These are phyloP conservation scores for Solanum gandarillasii DNA, from an alignment of 257 asterid genomes.

Conservation along the genomic window DNA sequence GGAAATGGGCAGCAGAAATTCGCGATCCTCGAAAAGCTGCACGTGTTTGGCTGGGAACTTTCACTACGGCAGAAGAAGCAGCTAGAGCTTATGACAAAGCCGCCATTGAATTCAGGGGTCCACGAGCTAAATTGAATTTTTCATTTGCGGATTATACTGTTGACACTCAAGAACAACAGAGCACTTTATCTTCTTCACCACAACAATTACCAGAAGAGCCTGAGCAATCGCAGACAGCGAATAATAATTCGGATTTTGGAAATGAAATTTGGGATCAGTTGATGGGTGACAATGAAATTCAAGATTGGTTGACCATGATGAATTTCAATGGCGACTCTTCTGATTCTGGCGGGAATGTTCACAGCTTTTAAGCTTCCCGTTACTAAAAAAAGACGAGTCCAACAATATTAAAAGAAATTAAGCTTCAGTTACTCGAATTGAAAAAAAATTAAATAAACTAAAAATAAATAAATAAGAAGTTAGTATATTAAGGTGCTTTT, in stretches of 20 bases:
- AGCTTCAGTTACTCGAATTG: not conserved
- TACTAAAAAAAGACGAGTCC: not conserved
- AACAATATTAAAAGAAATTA: not conserved
- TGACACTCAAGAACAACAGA: not conserved
- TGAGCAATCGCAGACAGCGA: not conserved
- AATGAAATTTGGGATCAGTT: not conserved
- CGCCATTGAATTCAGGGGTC: constrained; percentile 82
- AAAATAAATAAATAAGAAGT: not conserved
- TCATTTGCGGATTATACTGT: constrained; percentile 58
- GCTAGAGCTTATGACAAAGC: constrained; percentile 82
- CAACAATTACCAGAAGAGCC: not conserved
- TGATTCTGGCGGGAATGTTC: constrained; percentile 41
- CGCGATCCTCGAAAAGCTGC: constrained; percentile 74
- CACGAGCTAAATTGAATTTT: constrained; percentile 77
- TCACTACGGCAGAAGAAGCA: constrained; percentile 70
- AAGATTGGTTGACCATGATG: constrained; percentile 56
- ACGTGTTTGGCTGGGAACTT: constrained; percentile 90
- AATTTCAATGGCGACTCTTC: constrained; percentile 45
- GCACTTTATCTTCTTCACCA: constrained; percentile 1
- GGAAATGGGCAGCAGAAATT: constrained; percentile 94
- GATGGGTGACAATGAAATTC: constrained; percentile 39
- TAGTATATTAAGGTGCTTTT: not conserved
- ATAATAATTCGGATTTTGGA: not conserved
- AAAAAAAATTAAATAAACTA: too few relatives aligned
- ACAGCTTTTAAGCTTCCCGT: not conserved